Percentiles rank a stretch among this genome's conserved stretches.
Evolutionary conservation across 257 asterid genomes (phyloP).

Genomic region (Solanum arcanum): DNA sequence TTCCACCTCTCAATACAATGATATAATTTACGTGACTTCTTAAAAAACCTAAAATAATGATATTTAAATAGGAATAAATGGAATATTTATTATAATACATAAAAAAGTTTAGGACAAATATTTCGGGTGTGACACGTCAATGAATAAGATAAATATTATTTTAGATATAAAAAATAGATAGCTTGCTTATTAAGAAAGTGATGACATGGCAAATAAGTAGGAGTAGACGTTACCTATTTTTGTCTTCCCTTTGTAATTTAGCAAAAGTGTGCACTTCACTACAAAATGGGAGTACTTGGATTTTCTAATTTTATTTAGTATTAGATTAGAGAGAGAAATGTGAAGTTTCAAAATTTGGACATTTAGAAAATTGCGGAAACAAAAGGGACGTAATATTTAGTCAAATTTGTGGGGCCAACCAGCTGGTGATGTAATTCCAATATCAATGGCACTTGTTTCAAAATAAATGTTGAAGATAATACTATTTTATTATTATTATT

Average conservation of each 20-base stretch:
- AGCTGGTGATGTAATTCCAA: not conserved
- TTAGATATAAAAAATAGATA: not conserved
- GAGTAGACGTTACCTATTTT: not conserved
- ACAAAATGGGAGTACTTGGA: not conserved
- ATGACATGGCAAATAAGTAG: not conserved
- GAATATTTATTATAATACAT: not conserved
- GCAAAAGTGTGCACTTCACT: not conserved
- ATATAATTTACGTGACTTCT: no score
- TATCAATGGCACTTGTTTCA: not conserved
- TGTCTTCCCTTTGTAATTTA: not conserved
- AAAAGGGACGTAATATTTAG: not conserved
- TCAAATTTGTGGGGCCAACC: not conserved
- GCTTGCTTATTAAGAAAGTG: not conserved
- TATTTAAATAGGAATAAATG: not conserved
- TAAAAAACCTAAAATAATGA: not conserved
- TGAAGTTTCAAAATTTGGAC: not conserved
- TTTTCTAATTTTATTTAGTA: no score
- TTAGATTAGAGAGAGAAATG: not conserved
- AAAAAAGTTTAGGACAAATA: not conserved
- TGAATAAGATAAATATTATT: not conserved
- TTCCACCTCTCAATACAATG: no score
- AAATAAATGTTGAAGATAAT: not conserved
- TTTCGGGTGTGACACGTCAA: slow-evolving; percentile 4
- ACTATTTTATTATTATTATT: no score
- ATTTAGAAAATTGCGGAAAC: not conserved